These are phyloP conservation scores for Wallacemonas rigidus DNA, from an alignment of 208 protist species.

Conservation along the genomic window DNA sequence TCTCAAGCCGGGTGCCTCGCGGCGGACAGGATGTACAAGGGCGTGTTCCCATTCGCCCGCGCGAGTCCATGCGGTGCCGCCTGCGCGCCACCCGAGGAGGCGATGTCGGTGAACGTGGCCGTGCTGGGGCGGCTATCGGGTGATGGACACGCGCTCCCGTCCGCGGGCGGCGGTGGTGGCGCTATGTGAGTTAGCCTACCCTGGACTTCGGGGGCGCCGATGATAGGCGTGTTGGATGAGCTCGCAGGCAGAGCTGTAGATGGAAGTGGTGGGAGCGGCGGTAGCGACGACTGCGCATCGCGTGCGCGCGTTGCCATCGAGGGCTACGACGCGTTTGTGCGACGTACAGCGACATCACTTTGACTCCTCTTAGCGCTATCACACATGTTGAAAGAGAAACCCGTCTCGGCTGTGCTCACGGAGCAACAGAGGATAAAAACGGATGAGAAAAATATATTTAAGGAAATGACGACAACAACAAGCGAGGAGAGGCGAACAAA, in stretches of 20 bases:
- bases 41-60: neutral
- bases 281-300: too few species aligned
- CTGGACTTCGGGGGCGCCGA: neutral
- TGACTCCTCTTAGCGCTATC: neutral
- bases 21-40: neutral
- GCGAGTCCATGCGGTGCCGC: neutral
- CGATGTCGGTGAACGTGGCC: neutral
- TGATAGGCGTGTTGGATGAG: too few species aligned
- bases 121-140: neutral
- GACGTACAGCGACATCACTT: neutral
- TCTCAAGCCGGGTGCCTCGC: neutral
- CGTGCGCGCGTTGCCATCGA: neutral
- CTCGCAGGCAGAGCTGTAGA: too few species aligned
- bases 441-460: neutral
- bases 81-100: neutral
- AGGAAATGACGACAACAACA: neutral
- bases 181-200: neutral
- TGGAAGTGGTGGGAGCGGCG: too few species aligned
- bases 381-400: conserved; percentile 1
- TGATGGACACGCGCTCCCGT: neutral
- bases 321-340: neutral
- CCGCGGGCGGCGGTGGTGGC: neutral
- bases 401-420: neutral
- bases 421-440: conserved; percentile 1
- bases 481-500: neutral